Percentiles rank a stretch among this genome's conserved stretches.
Conservation (phyloP, 176 grass and related monocot species). For the Dendrocalamus sinicus region DNA sequence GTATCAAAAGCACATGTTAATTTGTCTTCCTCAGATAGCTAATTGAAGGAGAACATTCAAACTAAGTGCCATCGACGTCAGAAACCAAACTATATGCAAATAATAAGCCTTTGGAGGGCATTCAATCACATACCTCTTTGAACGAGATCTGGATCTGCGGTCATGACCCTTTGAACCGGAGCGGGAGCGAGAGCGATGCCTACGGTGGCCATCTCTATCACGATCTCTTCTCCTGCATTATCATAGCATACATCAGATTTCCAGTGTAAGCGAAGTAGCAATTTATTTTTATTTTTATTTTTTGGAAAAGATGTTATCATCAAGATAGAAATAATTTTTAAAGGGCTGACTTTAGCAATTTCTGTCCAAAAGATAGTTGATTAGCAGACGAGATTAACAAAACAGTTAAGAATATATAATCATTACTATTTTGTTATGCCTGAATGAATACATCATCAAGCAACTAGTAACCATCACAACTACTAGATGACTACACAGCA, state of each 20-base stretch:
- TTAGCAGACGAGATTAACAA: background rate
- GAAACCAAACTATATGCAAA: background rate
- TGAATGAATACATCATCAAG: background rate
- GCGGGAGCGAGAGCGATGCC: constrained; percentile 58
- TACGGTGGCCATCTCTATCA: constrained; percentile 68
- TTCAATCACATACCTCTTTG: constrained; percentile 67
- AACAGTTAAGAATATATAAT: background rate
- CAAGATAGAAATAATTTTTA: background rate
- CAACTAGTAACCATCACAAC: background rate
- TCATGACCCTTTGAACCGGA: constrained; percentile 74
- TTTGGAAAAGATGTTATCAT: background rate
- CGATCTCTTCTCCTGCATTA: constrained; percentile 66
- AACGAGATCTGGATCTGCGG: constrained; percentile 72
- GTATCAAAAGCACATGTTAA: background rate
- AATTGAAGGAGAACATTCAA: background rate
- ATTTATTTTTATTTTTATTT: background rate
- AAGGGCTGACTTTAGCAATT: background rate
- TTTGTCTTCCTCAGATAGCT: constrained; percentile 1
- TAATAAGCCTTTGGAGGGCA: background rate
- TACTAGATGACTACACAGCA: background rate
- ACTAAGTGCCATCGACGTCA: background rate
- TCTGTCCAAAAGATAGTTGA: background rate
- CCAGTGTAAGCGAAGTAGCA: background rate
- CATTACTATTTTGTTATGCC: background rate
- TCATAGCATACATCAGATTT: constrained; percentile 4